Base-by-base conservation (phyloP, 163 green algal genomes). In the Chloroidium sp. region DNA sequence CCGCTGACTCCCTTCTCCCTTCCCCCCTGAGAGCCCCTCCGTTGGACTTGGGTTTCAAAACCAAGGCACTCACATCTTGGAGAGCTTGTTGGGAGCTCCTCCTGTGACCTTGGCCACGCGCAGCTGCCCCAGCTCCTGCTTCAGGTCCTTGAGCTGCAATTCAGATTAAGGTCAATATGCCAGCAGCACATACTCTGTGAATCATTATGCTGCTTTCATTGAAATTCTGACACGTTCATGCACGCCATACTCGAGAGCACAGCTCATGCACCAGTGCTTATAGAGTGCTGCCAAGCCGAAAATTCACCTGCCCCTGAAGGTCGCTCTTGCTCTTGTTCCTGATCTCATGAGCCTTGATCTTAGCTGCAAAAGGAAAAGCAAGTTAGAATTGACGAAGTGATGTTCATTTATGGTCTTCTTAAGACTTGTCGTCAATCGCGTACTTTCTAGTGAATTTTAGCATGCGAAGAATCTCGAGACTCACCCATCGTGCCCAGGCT, bases 31-130 rank as follows among this genome's bases (percentile, higher is more conserved):
- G 36, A 36, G 36, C 36, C 36, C 36, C 36, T 36, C 36, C 36
- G 36, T 36, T 36, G 36, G 36, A 36, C 4, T 79, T 80, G 14
- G 13, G 10, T 78, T 12, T 80, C 10, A 36, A 12, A 62, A 36
- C 10, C 10, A 36, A 36, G 36, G 36, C 61, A 81, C 90, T 87
- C 78, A 95, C 90, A 98, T 99, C 90, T 99, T 99, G 74, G 93
- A 97, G 0, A 99, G 95, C 93, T 99, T 99, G 94, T 98, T 98
- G 75, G 96, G 94, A 57, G 96, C 96, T 72, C 96, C 96, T 81
- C 95, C 95, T 78, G 96, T 99, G 82, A 99, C 96, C 94, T 99
- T 99, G 82, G 96, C 95, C 57, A 99, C 96, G 61, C 96, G 93
- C 81, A 99, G 92, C 60, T 86, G 92, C 61, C 89, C 90, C 3